These are phyloP conservation scores for Coemansia nantahalensis DNA, from an alignment of 192 early-diverging fungal genomes.

Conservation along the genomic window DNA sequence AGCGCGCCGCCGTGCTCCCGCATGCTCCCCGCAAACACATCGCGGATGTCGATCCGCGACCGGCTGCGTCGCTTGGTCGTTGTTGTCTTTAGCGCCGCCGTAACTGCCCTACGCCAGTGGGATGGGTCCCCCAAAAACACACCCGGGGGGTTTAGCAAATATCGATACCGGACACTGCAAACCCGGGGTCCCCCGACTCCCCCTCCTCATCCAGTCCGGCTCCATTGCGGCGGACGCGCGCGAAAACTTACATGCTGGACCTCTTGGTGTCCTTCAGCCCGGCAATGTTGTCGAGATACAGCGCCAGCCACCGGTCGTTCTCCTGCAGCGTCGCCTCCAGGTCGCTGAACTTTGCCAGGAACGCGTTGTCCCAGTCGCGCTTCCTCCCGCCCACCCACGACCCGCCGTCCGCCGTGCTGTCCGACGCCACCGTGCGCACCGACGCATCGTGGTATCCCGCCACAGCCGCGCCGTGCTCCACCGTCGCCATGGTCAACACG, in stretches of 20 bases:
- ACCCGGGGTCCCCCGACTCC: no score
- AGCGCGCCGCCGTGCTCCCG: slow-evolving; percentile 2
- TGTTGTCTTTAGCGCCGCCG: slow-evolving; percentile 48
- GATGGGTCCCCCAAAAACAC: background rate
- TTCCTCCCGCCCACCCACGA: slow-evolving; percentile 43
- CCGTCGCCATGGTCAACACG: slow-evolving; percentile 17
- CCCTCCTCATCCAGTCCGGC: no score
- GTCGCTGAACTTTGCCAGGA: slow-evolving; percentile 41
- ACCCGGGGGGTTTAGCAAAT: no score
- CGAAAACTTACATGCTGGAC: slow-evolving; percentile 35
- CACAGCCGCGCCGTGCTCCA: slow-evolving; percentile 2
- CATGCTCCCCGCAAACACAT: slow-evolving; percentile 35
- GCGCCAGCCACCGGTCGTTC: slow-evolving; percentile 49
- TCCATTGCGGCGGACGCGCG: no score
- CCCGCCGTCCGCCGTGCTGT: slow-evolving; percentile 10
- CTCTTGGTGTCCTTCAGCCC: slow-evolving; percentile 34
- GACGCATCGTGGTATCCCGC: slow-evolving; percentile 8
- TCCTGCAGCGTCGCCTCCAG: slow-evolving; percentile 50
- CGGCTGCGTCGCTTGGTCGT: slow-evolving; percentile 39
- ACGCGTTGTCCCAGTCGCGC: slow-evolving; percentile 54
- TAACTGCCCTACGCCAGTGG: slow-evolving; percentile 21
- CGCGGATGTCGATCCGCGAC: slow-evolving; percentile 42
- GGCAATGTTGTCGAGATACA: slow-evolving; percentile 43
- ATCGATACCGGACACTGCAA: no score
- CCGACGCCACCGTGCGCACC: slow-evolving; percentile 22